Conservation (phyloP, 2,329 filamentous ascomycete genomes). For the Juglanconis oblonga region DNA sequence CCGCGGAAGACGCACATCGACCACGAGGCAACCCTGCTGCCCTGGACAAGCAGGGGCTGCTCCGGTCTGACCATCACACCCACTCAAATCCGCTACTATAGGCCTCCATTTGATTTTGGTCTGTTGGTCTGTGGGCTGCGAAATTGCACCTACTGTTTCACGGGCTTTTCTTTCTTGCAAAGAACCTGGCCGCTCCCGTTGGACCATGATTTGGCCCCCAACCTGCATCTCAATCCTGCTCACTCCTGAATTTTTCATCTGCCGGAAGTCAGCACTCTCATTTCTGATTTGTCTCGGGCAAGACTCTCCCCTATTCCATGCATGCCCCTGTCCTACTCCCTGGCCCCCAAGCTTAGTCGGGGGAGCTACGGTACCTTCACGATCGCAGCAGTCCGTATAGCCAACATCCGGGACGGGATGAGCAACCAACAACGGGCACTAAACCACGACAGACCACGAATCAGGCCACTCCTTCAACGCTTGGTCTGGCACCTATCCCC, state of each 20-base stretch:
- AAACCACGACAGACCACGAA: neutral
- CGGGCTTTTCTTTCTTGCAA: neutral
- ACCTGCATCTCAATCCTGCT: constrained; percentile 1
- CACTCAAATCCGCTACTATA: neutral
- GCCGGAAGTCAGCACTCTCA: constrained; percentile 16
- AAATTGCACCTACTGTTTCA: neutral
- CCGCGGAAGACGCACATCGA: constrained; percentile 1
- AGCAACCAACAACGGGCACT: neutral
- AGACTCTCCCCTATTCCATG: constrained; percentile 5
- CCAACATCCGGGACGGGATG: neutral
- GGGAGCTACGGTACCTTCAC: no score
- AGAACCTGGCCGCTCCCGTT: neutral
- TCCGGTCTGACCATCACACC: constrained; percentile 3
- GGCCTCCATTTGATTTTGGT: no score
- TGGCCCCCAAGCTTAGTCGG: neutral
- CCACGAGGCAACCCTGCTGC: constrained; percentile 14
- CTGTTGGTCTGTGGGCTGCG: neutral
- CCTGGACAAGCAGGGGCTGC: neutral
- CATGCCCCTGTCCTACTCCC: neutral
- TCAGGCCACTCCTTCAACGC: neutral
- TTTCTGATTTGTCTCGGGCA: constrained; percentile 4
- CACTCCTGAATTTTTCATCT: constrained; percentile 1
- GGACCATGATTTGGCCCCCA: constrained; percentile 10
- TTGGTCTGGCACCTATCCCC: neutral
- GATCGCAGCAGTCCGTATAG: neutral